Base-by-base conservation (phyloP, 768 basidiomycete genomes). In the Neoboletus brunneissimus region DNA sequence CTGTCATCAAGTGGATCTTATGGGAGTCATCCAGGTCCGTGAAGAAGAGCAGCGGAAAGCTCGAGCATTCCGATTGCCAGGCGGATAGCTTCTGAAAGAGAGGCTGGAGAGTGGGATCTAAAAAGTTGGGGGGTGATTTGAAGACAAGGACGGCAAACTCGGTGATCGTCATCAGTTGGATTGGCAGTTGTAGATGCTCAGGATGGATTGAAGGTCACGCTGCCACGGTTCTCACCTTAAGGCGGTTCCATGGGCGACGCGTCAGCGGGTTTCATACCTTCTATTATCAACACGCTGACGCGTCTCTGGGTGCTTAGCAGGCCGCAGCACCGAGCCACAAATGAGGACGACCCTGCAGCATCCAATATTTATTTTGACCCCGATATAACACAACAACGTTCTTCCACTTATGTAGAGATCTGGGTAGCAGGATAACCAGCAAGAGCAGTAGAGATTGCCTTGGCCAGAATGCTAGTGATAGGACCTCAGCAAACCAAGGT, bases 391-490 rank as follows among this genome's bases (percentile, higher is more conserved):
- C 13, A n/a, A 8, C 23, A 57, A 41, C 13, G 34, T 16, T 12
- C n/a, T 42, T 51, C 44, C 51, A 44, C 46, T 35, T 54, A 68
- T 18, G 5, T 49, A 46, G n/a, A 2, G 31, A 57, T 56, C 54
- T 67, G 35, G 10, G 47, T 40, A 22, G 51, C 27, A 44, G 48
- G 38, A 27, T 71, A 79, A 16, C 62, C 65, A 57, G 78, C 77
- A 3, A 82, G 72, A 3, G 61, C 58, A 3, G 80, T 81, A 13
- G 79, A 73, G 51, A 83, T 76, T 18, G 77, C 77, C 59, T 80
- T 78, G n/a, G 81, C 80, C 38, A 83, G 73, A 37, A 77, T 68
- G 56, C 82, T 84, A 57, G n/a, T 40, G 23, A 49, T 48, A 46
- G 12, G 16, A 11, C 7, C 10, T 66, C 15, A 55, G 50, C 13